Evolutionary conservation across 2,329 filamentous ascomycete species (phyloP), one percentile per base, ranked within the genome.

Genomic region (Nemania sp.): DNA sequence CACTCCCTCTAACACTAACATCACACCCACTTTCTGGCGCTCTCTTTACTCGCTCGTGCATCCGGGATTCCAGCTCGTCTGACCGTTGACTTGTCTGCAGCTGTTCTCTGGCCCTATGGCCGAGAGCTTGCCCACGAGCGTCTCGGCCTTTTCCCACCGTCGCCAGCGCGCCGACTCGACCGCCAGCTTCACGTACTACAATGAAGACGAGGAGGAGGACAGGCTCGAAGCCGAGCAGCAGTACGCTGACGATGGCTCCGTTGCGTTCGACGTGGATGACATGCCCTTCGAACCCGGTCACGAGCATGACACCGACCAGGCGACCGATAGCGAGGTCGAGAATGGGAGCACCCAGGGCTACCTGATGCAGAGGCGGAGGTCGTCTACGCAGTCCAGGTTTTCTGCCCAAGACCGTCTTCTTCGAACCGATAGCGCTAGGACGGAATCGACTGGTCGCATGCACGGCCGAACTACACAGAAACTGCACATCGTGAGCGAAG

Each of bases 121-220:
- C 49, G 94, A 99, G 75, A 97, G 91, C 68, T 83, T 99, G n/a
- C 94, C 94, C 1, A 94, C 90, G 9, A 97, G 92, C 68, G 81
- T 92, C 30, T 91, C 91, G n/a, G 89, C 91, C 26, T 99, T 99
- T 70, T 86, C 86, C 42, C 92, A 96, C 72, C 89, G 91, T 55
- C 84, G 91, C 55, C 78, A 80, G 31, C 85, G 93, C 64, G 86
- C 90, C 62, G 90, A 92, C 66, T 97, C 93, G 12, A 91, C 82
- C 5, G 78, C 92, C 23, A 97, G 91, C 73, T 97, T 97, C 71
- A 86, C 91, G 1, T 97, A 91, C 72, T 95, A 94, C 68, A 87
- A 90, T 55, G 84, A 90, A 57, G 86, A 89, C 22, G 77, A 76
- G 44, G 66, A 71, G 22, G 77, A 76, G 44, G 66, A 71, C 47